Evolutionary conservation across 2,329 filamentous ascomycete genomes (phyloP), one percentile per base, ranked within the genome.

Genomic region (Aquanectria penicillioides): DNA sequence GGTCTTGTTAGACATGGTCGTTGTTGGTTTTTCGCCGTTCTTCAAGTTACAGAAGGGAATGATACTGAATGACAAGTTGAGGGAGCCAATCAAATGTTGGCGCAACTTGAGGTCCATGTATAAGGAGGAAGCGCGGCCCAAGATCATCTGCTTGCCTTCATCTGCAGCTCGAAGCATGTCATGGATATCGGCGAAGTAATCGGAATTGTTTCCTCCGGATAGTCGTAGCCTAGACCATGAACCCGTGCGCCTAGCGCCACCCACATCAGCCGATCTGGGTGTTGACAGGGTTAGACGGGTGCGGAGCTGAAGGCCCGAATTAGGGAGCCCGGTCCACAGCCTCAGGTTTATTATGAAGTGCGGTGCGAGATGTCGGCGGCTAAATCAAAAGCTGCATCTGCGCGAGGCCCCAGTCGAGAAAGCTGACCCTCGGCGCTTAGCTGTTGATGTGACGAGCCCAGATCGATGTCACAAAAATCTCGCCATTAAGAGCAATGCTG

Each of bases 271-370:
- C 33, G 55, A 58, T 47, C 41, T 10, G 15, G 18, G 25, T 18
- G 29, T 36, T 33, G 29, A 41, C 34, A 57, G 51, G 41, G 46
- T 46, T 26, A 17, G 20, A 44, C 26, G 41, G 36, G 37, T 25
- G 40, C 57, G 44, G 57, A 56, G 38, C 46, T 56, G 40, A 60
- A 47, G 46, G 31, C 23, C 47, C 31, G 44, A 53, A 52, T 33
- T 29, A 29, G 31, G 33, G 46, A 48, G 40, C 31, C 34, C n/a
- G 17, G 33, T 28, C 48, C 55, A 20, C 41, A 46, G 41, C 37
- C 33, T 48, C 48, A 36, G 34, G 20, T 36, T 47, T 52, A 51
- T 34, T 52, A 48, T 52, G 55, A 46, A 26, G 38, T 29, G 40
- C 22, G 33, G 47, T 31, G 26, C 34, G 48, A 31, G 29, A 44